Evolutionary conservation across 768 basidiomycete genomes (phyloP), one percentile per base, ranked within the genome.

Genomic region (Mycena amicta): DNA sequence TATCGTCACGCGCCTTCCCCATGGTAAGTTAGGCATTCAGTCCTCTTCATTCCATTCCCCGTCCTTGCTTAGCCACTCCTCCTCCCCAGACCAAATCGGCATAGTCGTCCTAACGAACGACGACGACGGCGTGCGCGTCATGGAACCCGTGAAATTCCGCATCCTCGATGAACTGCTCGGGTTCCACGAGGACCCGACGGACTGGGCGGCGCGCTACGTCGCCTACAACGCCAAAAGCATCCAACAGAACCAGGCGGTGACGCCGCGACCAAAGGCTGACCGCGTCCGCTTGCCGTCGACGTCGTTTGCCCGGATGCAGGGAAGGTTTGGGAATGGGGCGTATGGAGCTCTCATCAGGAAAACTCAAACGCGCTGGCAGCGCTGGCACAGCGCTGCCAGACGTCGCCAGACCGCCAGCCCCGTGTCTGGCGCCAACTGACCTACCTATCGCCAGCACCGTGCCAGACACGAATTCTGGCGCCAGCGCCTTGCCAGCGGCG

Each of bases 71-170:
- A 65, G 53, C 40, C 67, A 29, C 59, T 62, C 5, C 64, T 66
- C 5, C 59, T 68, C 29, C 67, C 67, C 8, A 49, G 73, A 75
- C 23, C 72, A 75, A 31, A 66, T 81, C 8, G 80, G 69, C 1
- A 68, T 81, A 26, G 67, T 77, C 12, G 65, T 73, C 2, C 68
- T 80, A 2, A 75, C 75, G 3, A 80, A 80, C 53, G 77, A 80
- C 52, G 77, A 66, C 0, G 68, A 68, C 22, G 79, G 76, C 11
- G 62, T 61, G 8, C 66, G 59, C 28, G 57, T 79, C 28, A 61
- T 73, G 20, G 74, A 78, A 56, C 60, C 72, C 29, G 72, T 75
- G 8, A 77, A 77, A 49, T 76, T 69, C 65, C 65, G 73, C 16
- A 73, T 79, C 20, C 67, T 68, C 5, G 77, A 80, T 23, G 71